Conservation (phyloP, 2,329 filamentous ascomycete species). For the Trichoderma lentiforme region DNA sequence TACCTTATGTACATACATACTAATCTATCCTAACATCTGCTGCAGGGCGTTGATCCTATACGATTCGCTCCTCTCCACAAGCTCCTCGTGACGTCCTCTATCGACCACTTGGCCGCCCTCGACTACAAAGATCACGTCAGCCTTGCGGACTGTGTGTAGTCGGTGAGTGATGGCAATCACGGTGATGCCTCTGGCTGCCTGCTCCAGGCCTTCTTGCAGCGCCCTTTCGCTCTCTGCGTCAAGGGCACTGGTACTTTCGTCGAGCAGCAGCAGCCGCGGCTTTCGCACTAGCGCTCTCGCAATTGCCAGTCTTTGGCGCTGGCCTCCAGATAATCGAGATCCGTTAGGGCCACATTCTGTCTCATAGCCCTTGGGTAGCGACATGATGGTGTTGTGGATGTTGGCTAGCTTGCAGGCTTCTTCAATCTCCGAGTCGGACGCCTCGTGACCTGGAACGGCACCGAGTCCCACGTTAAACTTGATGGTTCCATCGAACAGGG, state of each 20-base stretch:
- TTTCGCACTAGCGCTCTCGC: conserved; percentile 70
- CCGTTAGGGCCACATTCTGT: conserved; percentile 70
- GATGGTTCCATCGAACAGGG: conserved; percentile 56
- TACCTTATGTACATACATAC: not conserved
- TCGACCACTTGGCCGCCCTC: conserved; percentile 53
- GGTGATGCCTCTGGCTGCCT: conserved; percentile 50
- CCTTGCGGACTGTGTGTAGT: conserved; percentile 54
- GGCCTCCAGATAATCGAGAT: conserved; percentile 71
- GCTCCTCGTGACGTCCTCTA: conserved; percentile 50
- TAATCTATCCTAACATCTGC: conserved; percentile 40
- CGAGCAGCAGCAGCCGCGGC: conserved; percentile 71
- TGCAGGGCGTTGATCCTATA: conserved; percentile 52
- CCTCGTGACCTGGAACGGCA: conserved; percentile 51
- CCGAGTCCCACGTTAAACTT: conserved; percentile 56
- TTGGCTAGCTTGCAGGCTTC: conserved; percentile 65
- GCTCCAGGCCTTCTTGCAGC: conserved; percentile 65
- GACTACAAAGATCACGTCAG: conserved; percentile 57
- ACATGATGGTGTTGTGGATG: conserved; percentile 65
- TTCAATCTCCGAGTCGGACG: conserved; percentile 59
- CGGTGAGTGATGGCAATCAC: conserved; percentile 58
- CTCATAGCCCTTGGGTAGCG: conserved; percentile 62
- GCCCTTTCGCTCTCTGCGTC: conserved; percentile 66
- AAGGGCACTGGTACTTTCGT: conserved; percentile 77
- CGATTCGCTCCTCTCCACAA: conserved; percentile 50
- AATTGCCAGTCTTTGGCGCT: conserved; percentile 75